Evolutionary conservation across 2,329 filamentous ascomycete species (phyloP), one percentile per base, ranked within the genome.

Genomic region (Sporothrix dimorphospora): DNA sequence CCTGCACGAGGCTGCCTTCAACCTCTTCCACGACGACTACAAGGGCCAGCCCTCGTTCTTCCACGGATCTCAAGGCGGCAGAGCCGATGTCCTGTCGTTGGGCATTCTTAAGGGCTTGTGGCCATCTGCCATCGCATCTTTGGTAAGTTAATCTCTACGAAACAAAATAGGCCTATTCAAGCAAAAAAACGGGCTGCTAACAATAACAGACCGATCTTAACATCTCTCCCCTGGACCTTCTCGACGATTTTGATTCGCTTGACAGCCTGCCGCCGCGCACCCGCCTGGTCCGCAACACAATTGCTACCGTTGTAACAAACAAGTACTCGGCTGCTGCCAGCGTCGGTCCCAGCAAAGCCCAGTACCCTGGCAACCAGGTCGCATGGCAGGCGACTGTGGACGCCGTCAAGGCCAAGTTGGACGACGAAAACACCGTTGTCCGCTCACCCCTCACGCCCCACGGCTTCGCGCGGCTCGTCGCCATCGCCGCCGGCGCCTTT

Each of bases 41-140:
- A 19, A 7, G 19, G 30, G 51, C 40, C 30, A 14, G 40, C 5
- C 8, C 53, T 70, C 51, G 11, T 77, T 63, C 61, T 78, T 74
- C 75, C 76, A 71, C 66, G 71, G 3, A 34, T 21, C 27, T 16
- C 70, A 76, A 21, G 69, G 61, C 38, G 76, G 75, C 68, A 66
- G 73, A 2, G 57, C 72, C 21, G 75, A 78, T 38, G 72, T 75
- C 14, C 66, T 78, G n/a, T 73, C 75, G 0, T 66, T 77, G 55
- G 79, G 80, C 6, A 76, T 81, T 6, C 72, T 80, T 9, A 75
- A 77, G 53, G 78, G 78, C 9, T 71, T 81, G n/a, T 75, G 77
- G 72, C 79, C 79, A 16, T 70, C 72, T 0, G 74, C 75, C 7
- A 70, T 80, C 63, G 71, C 72, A 1, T 74, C 72, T 14, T 40